A percentile compares a stretch with the other conserved stretches of the same genome.
Evolutionary conservation across 148 eudicot species (phyloP).

Genomic region (Arbutus unedo): DNA sequence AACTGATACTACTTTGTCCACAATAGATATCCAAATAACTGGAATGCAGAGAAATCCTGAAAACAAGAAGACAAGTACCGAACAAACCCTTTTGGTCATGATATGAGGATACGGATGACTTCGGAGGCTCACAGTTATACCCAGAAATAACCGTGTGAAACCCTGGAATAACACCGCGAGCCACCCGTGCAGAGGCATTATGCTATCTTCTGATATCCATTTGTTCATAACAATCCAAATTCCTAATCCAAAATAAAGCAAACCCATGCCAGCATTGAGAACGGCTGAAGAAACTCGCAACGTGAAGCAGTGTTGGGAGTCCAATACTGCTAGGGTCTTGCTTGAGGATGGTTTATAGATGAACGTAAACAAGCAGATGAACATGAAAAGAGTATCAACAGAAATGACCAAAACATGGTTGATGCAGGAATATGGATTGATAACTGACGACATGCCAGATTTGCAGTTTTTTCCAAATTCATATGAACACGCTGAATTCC

Average conservation of each 20-base stretch:
- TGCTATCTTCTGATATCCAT: conserved; percentile 10
- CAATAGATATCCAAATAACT: conserved; percentile 13
- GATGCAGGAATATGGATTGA: conserved; percentile 25
- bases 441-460: conserved; percentile 5
- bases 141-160: conserved; percentile 26
- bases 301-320: neutral
- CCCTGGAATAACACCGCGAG: conserved; percentile 33
- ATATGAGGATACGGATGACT: neutral
- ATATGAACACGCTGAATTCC: conserved; percentile 14
- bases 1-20: conserved; percentile 10
- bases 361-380: conserved; percentile 9
- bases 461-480: neutral
- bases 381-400: conserved; percentile 15
- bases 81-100: neutral
- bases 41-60: conserved; percentile 25
- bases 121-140: conserved; percentile 19
- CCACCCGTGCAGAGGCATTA: conserved; percentile 35
- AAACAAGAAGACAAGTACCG: conserved; percentile 15
- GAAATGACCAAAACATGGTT: conserved; percentile 26
- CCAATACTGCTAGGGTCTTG: neutral
- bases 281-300: conserved; percentile 20
- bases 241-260: conserved; percentile 23
- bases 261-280: conserved; percentile 26
- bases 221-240: conserved; percentile 23
- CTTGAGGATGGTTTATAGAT: conserved; percentile 4